These are phyloP conservation scores for Boletus smithii DNA, from an alignment of 1,284 basidiomycete species.

Conservation along the genomic window DNA sequence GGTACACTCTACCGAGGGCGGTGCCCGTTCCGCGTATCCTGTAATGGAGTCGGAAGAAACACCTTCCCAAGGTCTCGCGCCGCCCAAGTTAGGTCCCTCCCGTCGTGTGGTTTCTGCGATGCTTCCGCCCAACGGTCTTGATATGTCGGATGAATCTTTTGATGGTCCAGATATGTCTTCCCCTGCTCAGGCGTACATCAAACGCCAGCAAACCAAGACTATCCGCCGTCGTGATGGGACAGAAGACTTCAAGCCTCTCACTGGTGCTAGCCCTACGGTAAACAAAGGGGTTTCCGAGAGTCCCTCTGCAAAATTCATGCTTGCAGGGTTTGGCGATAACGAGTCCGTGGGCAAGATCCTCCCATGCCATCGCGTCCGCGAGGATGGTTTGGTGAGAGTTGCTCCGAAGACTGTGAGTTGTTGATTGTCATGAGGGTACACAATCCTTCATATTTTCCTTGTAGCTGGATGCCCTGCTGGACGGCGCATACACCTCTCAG, in stretches of 20 bases:
- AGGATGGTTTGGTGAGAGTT: constrained; percentile 95
- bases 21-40: constrained; percentile 44
- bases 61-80: constrained; percentile 17
- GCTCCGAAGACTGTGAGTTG: constrained; percentile 69
- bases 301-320: constrained; percentile 53
- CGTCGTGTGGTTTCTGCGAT: constrained; percentile 76
- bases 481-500: constrained; percentile 63
- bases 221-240: constrained; percentile 74
- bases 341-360: constrained; percentile 90
- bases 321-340: constrained; percentile 83
- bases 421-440: background rate
- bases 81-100: constrained; percentile 41
- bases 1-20: constrained; percentile 44
- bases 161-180: constrained; percentile 66
- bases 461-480: constrained; percentile 73
- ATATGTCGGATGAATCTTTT: constrained; percentile 59
- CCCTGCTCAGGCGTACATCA: constrained; percentile 72
- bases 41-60: constrained; percentile 29
- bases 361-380: constrained; percentile 89
- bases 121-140: constrained; percentile 46
- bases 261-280: constrained; percentile 53
- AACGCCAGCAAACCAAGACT: constrained; percentile 69
- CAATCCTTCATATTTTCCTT: constrained; percentile 1
- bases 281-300: constrained; percentile 48
- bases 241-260: constrained; percentile 69